Evolutionary conservation across 306 rosid species (phyloP).

Genomic region (Rosa lucieae): DNA sequence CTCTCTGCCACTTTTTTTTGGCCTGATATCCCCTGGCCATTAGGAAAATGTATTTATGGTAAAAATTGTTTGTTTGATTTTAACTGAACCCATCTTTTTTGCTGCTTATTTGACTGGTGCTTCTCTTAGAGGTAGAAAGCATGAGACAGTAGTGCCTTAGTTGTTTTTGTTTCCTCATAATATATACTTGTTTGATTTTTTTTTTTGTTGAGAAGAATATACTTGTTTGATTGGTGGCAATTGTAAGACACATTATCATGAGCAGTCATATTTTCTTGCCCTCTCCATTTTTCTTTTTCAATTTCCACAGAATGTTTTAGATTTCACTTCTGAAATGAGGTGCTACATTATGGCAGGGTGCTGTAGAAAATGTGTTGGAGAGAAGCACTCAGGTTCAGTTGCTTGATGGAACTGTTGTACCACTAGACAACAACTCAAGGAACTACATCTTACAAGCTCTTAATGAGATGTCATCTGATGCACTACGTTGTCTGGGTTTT

Average conservation of each 20-base stretch:
- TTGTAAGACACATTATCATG: not conserved
- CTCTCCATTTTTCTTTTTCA: not conserved
- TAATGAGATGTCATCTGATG: slow-evolving; percentile 72
- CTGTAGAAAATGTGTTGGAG: slow-evolving; percentile 76
- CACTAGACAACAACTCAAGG: slow-evolving; percentile 57
- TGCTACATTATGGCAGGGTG: slow-evolving; percentile 60
- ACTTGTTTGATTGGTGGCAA: not conserved
- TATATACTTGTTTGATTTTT: not conserved
- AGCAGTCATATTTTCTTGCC: not conserved
- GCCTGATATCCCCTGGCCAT: not conserved
- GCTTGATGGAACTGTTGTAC: slow-evolving; percentile 69
- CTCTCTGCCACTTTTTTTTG: not conserved
- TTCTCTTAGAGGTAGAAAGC: not conserved
- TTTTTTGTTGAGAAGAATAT: too few species aligned
- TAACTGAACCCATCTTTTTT: not conserved
- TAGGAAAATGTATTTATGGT: not conserved
- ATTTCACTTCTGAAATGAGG: not conserved
- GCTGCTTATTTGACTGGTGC: not conserved
- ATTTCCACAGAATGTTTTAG: not conserved
- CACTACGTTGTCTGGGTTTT: slow-evolving; percentile 91
- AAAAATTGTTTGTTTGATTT: not conserved
- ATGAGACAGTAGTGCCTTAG: not conserved
- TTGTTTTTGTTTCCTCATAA: not conserved
- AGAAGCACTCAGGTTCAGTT: slow-evolving; percentile 79
- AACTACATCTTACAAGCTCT: slow-evolving; percentile 54